phyloP scores from a whole-genome alignment of 2,329 filamentous ascomycete species.

The Simplicillium sp. region DNA sequence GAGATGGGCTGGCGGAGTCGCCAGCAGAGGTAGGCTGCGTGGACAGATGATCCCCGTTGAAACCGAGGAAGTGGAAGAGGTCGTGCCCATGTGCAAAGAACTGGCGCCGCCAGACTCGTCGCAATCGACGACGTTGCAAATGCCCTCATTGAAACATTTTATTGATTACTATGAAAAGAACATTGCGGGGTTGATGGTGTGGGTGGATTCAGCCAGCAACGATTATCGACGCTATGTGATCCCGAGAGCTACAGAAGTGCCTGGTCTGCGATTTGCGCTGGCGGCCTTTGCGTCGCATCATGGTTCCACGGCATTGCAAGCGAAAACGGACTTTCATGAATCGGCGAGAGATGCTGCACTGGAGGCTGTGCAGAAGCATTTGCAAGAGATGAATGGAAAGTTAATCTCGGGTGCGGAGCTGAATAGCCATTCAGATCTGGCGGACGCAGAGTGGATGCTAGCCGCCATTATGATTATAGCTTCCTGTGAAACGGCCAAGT shows the following conservation, averaged over 20 bases:
- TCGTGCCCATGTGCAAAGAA: neutral
- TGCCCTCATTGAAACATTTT: conserved; percentile 12
- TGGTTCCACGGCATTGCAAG: conserved; percentile 12
- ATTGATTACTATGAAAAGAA: conserved; percentile 19
- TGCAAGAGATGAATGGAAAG: conserved; percentile 14
- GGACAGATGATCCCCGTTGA: conserved; percentile 10
- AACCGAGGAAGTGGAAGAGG: neutral
- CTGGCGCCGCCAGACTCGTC: neutral
- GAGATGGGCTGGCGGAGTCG: conserved; percentile 18
- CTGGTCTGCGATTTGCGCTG: conserved; percentile 17
- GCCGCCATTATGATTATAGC: conserved; percentile 17
- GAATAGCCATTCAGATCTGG: conserved; percentile 12
- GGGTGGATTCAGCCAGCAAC: conserved; percentile 19
- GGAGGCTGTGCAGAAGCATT: conserved; percentile 12
- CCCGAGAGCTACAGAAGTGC: conserved; percentile 14
- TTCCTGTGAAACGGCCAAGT: conserved; percentile 19
- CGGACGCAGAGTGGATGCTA: conserved; percentile 19
- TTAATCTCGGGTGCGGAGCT: conserved; percentile 13
- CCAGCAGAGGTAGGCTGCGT: conserved; percentile 15
- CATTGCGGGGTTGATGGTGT: conserved; percentile 20
- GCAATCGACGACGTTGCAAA: neutral
- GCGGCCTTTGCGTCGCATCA: conserved; percentile 18
- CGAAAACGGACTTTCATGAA: conserved; percentile 14
- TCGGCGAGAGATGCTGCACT: conserved; percentile 17
- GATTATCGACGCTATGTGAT: conserved; percentile 16